phyloP scores from a whole-genome alignment of 2,329 filamentous ascomycete species.

The Fusarium sp. region DNA sequence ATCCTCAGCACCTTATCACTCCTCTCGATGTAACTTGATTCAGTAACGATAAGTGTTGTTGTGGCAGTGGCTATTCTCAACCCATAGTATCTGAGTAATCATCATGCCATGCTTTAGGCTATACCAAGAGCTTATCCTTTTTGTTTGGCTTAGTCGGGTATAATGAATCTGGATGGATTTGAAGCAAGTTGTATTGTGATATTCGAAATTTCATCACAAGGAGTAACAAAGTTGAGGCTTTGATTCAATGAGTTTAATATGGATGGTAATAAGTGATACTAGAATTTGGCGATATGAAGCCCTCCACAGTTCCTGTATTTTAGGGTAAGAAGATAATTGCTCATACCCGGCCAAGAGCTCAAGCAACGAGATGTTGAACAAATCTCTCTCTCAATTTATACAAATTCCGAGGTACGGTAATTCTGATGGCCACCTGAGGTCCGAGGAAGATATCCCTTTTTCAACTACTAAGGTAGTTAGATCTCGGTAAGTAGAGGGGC shows the following conservation, averaged over 20 bases:
- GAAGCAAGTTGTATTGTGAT: neutral
- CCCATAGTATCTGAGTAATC: neutral
- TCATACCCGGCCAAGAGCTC: no score
- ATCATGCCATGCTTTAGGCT: neutral
- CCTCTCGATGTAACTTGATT: neutral
- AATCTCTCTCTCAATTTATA: neutral
- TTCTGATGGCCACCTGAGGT: neutral
- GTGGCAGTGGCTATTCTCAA: neutral
- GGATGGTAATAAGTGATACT: neutral
- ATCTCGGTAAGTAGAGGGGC: neutral
- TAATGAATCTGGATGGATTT: neutral
- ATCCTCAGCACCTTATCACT: neutral
- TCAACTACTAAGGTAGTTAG: neutral
- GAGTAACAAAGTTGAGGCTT: neutral
- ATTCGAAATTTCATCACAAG: neutral
- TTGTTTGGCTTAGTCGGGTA: neutral
- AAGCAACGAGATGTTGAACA: neutral
- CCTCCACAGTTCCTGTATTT: neutral
- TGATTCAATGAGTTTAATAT: neutral
- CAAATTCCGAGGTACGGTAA: conserved; percentile 5
- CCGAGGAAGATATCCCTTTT: neutral
- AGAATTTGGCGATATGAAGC: neutral
- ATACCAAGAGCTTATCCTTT: neutral
- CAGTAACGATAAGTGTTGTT: neutral
- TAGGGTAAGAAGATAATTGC: no score